A percentile compares a stretch with the other conserved stretches of the same genome.
Evolutionary conservation across 352 stramenopile genomes (phyloP).

Genomic region (Phytophthora agathidicida): DNA sequence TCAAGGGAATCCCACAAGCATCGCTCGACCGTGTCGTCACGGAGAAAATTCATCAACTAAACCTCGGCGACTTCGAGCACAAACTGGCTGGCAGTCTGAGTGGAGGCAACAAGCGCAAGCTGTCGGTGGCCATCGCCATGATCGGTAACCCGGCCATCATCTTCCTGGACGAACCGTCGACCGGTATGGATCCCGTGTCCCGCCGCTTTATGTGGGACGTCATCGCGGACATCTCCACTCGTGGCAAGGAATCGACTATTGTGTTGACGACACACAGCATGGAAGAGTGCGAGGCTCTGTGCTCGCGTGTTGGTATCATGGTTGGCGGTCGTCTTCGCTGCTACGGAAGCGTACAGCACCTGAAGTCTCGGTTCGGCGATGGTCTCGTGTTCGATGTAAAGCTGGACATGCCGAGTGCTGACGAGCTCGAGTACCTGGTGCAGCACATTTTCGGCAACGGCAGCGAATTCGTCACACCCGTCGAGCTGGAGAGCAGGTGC

Average conservation of each 20-base stretch:
- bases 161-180: conserved; percentile 89
- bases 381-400: conserved; percentile 90
- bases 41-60: conserved; percentile 82
- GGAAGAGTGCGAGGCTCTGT: conserved; percentile 77
- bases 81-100: conserved; percentile 81
- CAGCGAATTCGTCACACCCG: conserved; percentile 21
- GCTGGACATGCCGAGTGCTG: conserved; percentile 25
- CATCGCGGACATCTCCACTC: conserved; percentile 72
- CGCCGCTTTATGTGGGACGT: conserved; percentile 48
- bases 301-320: conserved; percentile 92
- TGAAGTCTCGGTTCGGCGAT: conserved; percentile 95
- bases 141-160: conserved; percentile 92
- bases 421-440: conserved; percentile 32
- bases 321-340: conserved; percentile 63
- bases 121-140: conserved; percentile 93
- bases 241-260: conserved; percentile 67
- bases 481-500: conserved; percentile 40
- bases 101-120: conserved; percentile 94
- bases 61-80: conserved; percentile 77
- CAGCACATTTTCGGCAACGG: conserved; percentile 31
- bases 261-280: conserved; percentile 87
- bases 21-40: conserved; percentile 62
- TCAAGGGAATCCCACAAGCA: conserved; percentile 92
- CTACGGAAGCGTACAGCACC: conserved; percentile 85
- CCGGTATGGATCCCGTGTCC: conserved; percentile 93